Conservation (phyloP, 2,329 filamentous ascomycete species). For the Colletotrichum scovillei region DNA sequence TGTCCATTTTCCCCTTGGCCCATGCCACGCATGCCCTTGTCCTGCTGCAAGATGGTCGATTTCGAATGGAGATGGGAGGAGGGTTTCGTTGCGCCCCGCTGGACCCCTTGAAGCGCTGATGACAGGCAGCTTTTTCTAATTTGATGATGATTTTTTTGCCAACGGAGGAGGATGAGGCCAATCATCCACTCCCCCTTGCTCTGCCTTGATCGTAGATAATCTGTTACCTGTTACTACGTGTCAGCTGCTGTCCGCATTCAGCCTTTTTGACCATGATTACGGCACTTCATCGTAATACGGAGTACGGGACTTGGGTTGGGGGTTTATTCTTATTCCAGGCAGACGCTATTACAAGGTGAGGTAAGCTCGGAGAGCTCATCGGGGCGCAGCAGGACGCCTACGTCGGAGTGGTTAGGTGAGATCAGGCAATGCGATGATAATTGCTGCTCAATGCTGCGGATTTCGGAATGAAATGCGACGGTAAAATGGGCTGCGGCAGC, state of each 20-base stretch:
- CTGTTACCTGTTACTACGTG: not conserved
- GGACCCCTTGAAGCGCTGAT: conserved; percentile 8
- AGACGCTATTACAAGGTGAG: not conserved
- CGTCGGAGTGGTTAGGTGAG: not conserved
- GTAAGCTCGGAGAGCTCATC: not conserved
- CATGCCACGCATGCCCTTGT: conserved; percentile 1
- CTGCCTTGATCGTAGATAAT: not conserved
- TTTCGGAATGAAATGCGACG: not conserved
- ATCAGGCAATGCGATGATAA: not conserved
- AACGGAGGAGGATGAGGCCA: not conserved
- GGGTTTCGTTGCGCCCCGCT: not conserved
- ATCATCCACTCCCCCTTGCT: not conserved
- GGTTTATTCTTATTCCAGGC: not conserved
- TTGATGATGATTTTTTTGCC: not conserved
- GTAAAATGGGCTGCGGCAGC: not conserved
- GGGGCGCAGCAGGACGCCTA: not conserved
- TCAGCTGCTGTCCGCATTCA: not conserved
- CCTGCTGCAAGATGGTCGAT: conserved; percentile 9
- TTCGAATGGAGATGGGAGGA: not conserved
- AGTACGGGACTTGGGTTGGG: not conserved
- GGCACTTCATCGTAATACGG: not conserved
- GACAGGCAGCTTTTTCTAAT: not conserved
- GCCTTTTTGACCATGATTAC: not conserved
- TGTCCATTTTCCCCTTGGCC: not conserved
- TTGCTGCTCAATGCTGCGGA: not conserved